Base-by-base conservation (phyloP, 441 rosid genomes). In the Adansonia madagascariensis region DNA sequence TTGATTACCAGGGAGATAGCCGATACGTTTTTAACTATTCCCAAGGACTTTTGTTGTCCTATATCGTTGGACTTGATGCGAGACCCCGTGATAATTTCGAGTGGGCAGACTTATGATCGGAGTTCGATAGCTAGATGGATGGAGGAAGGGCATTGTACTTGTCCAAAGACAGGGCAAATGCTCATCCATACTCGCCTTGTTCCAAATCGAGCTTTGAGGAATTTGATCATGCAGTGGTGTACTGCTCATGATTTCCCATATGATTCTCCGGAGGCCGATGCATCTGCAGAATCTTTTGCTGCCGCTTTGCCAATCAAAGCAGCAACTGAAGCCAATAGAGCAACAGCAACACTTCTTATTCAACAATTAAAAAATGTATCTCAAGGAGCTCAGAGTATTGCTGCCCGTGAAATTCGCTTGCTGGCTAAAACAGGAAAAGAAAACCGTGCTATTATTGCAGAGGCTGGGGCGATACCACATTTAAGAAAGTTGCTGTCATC, bases 391-490 rank as follows among this genome's bases (percentile, higher is more conserved):
- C 88, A 88, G 80, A 85, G 93, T 0, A 70, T 88, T 15, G 99
- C 93, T 5, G 98, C 97, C 0, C 79, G 91, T 12, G 99, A 94
- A 82, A 86, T 93, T 14, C 94, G 98, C 15, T 80, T 93, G 80
- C 56, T 95, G 39, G 93, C 99, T 0, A 95, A 93, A 84, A 93
- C 95, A 0, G 97, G 96, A 24, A 93, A 85, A 76, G 96, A 93
- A 62, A 95, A 95, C 84, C 92, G 97, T 1, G 90, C 94, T 14
- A 91, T 83, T 52, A 91, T 95, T 49, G 97, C 97, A 2, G 92
- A 92, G 76, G 97, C 96, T 1, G 97, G 99, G 1, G 96, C 99
- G 0, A 91, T 95, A 35, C 98, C 96, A n/a, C 87, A 92, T 75
- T 87, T 95, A 47, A 3, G 86, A 0, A 84, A 86, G 39, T 81